Base-by-base conservation (phyloP, 495 filamentous ascomycete species). In the Chaetomium tenue region DNA sequence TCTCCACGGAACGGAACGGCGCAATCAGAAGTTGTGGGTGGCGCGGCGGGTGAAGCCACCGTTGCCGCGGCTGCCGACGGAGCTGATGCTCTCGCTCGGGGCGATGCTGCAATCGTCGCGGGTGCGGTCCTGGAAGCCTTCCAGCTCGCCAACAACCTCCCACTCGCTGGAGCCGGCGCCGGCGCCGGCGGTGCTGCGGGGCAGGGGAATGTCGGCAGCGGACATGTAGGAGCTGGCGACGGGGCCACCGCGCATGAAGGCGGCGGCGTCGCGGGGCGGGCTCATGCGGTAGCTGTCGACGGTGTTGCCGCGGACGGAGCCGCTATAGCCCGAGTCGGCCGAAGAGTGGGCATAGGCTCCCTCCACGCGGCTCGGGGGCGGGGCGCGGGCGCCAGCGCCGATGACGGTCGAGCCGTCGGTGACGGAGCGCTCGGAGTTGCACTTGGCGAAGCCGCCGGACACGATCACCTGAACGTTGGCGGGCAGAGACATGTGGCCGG, bases 401-500 rank as follows among this genome's bases (percentile, higher is more conserved):
- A 65, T 48, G 64, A 25, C 20, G 23, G 53, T 61, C 33, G 62
- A 50, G 9, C 39, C 63, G 16, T 51, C 28, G 50, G 23, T 23
- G 22, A 13, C 25, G 51, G 59, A 57, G 20, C 25, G 59, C 46
- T 22, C 58, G 51, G 54, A 37, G 25, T 48, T 53, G 39, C 67
- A 70, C 50, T 58, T 61, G 61, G 60, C 63, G 58, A 53, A 66
- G 51, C 70, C 70, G 6, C 33, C 55, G n/a, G 30, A n/a, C 58
- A 71, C 68, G 42, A 65, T 37, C 18, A 72, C 64, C 58, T 64
- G 61, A 13, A 72, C 71, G 57, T 63, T 63, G 22, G 68, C 61
- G 18, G 71, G 71, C 42, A 72, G 68, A n/a, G 66, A 58, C 66
- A 72, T 66, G 68, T 66, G 64, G 66, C 71, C 71, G 22, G 61